Evolutionary conservation across 352 stramenopile species (phyloP), one percentile per base, ranked within the genome.

Genomic region (Phytophthora europaea): DNA sequence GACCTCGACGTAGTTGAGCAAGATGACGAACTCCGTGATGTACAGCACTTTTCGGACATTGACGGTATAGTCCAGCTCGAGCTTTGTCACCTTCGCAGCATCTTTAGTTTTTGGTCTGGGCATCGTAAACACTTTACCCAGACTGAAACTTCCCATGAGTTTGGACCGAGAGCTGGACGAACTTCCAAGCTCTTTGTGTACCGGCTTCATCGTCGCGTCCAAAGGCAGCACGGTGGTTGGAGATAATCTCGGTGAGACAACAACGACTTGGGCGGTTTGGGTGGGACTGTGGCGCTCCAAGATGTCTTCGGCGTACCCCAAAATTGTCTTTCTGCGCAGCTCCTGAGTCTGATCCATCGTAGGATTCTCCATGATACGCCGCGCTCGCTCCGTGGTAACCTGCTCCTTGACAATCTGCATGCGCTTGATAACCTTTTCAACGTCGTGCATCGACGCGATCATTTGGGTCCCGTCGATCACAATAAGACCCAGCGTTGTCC

Each of bases 1-100:
- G 4, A 83, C 75, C 38, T 86, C 76, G 3, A 80, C 67, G 28
- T 78, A 85, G 56, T 88, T 81, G 45, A 81, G 67, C 54, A 86
- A 61, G 22, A 86, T 23, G 18, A 87, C 33, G 13, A 84, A 89
- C 70, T 87, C 79, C 3, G 81, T 80, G 52, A 84, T 67, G 40
- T 86, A 82, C 3, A 88, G 67, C 38, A 85, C 47, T 34, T 74
- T 54, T 5, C 74, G 56, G 0, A 73, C 55, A 12, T 72, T 48
- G 0, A 67, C 22, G 1, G 74, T 54, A 18, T 83, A 80, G 18
- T 70, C 34, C 9, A 77, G 64, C 18, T 82, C 66, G 0, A 55
- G 62, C 31, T 60, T 28, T 10, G 47, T 34, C 4, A 63, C 26
- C 7, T 66, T 48, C 4, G 28, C 26, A 3, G 18, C n/a, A 16